Conservation (phyloP, 192 early-diverging fungal genomes). For the Helicostylum pulchrum region DNA sequence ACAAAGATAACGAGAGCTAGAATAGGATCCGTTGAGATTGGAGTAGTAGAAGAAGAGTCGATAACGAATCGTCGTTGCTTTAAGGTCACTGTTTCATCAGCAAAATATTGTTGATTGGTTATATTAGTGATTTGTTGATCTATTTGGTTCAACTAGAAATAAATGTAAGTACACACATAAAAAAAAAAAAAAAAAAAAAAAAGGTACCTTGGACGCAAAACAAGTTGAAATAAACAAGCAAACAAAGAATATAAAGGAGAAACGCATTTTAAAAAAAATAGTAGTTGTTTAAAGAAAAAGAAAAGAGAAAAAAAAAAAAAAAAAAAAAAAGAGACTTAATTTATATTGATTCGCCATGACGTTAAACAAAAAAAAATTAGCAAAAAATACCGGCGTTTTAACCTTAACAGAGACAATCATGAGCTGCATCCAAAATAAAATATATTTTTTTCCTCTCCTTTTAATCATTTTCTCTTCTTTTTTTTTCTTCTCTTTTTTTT, state of each 20-base stretch:
- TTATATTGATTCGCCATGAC: conserved; percentile 3
- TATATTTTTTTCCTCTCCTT: background rate
- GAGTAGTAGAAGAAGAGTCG: background rate
- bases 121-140: background rate
- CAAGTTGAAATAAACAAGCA: background rate
- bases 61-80: conserved; percentile 5
- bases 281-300: background rate
- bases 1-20: conserved; percentile 15
- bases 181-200: background rate
- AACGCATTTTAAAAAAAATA: conserved; percentile 1
- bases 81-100: background rate
- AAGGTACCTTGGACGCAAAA: background rate
- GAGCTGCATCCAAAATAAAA: background rate
- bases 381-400: background rate
- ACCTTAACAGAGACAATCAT: background rate
- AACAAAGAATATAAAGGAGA: background rate
- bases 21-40: conserved; percentile 4
- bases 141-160: background rate
- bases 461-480: conserved; percentile 1
- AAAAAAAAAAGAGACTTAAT: background rate
- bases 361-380: background rate
- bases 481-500: conserved; percentile 11
- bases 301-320: background rate
- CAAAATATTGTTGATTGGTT: background rate
- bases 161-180: background rate